Evolutionary conservation across 192 early-diverging fungal species (phyloP).

Genomic region (Podila epigama): DNA sequence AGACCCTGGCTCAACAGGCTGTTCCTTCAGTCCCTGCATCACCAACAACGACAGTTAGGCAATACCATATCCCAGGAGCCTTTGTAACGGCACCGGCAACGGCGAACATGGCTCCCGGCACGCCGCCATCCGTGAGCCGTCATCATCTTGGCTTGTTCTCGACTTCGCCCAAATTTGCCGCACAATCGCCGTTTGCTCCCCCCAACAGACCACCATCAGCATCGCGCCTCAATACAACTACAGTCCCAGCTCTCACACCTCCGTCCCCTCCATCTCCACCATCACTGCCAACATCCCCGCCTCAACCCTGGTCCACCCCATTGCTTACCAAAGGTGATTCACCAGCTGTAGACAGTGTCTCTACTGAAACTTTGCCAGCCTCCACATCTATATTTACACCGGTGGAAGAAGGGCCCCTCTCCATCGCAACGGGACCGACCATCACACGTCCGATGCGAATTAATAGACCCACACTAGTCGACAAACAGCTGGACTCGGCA

Average conservation of each 20-base stretch:
- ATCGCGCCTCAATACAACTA: neutral
- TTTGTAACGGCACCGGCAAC: neutral
- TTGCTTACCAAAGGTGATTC: neutral
- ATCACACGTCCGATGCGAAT: neutral
- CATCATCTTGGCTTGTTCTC: constrained; percentile 35
- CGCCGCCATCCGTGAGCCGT: constrained; percentile 28
- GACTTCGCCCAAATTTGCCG: constrained; percentile 34
- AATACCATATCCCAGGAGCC: neutral
- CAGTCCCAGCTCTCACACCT: neutral
- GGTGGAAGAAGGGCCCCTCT: constrained; percentile 21
- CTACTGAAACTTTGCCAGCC: neutral
- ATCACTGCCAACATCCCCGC: neutral
- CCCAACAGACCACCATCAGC: constrained; percentile 2
- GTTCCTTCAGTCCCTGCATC: neutral
- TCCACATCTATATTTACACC: neutral
- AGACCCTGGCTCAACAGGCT: neutral
- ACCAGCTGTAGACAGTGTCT: neutral
- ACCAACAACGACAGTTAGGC: neutral
- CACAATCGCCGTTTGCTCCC: constrained; percentile 33
- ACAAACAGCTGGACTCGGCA: neutral
- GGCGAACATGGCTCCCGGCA: neutral
- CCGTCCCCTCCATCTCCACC: neutral
- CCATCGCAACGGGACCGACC: constrained; percentile 5
- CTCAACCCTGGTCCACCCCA: neutral
- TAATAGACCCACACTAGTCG: neutral